A percentile compares a stretch with the other conserved stretches of the same genome.
Conservation (phyloP, 768 basidiomycete species). For the Tulasnella sp. region DNA sequence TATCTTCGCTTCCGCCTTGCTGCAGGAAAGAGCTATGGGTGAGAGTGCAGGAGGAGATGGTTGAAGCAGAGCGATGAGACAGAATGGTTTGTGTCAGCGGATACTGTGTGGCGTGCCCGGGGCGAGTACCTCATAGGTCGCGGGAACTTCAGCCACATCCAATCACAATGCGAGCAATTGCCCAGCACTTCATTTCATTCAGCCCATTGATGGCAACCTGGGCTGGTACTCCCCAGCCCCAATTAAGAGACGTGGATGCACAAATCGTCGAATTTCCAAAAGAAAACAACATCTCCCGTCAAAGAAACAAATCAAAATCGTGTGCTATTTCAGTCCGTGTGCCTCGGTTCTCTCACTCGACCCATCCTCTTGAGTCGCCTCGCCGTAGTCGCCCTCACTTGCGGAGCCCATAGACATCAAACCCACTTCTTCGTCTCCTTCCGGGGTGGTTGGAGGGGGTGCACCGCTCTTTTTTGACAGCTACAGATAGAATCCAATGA, state of each 20-base stretch:
- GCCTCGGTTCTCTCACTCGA: not conserved
- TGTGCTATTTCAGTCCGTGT: not conserved
- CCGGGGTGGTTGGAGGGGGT: not conserved
- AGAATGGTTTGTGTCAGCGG: not conserved
- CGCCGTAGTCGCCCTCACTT: not conserved
- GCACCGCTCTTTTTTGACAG: not conserved
- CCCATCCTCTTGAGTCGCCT: not conserved
- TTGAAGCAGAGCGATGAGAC: not conserved
- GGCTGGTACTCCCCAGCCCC: not conserved
- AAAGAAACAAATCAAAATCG: not conserved
- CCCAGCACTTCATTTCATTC: too few relatives aligned
- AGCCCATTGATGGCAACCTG: not conserved
- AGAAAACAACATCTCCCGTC: not conserved
- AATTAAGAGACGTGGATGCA: too few relatives aligned
- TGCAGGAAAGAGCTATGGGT: not conserved
- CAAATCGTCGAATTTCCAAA: not conserved
- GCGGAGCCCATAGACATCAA: slow-evolving; percentile 3
- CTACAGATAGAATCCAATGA: not conserved
- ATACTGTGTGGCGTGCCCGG: not conserved
- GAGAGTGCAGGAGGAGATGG: not conserved
- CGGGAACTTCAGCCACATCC: not conserved
- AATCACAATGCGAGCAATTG: not conserved
- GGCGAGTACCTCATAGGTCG: not conserved
- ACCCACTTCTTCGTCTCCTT: slow-evolving; percentile 6
- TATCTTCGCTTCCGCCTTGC: not conserved